Percentiles rank a stretch among this genome's conserved stretches.
Conservation (phyloP, 2,329 filamentous ascomycete genomes). For the Alternaria gaisen region DNA sequence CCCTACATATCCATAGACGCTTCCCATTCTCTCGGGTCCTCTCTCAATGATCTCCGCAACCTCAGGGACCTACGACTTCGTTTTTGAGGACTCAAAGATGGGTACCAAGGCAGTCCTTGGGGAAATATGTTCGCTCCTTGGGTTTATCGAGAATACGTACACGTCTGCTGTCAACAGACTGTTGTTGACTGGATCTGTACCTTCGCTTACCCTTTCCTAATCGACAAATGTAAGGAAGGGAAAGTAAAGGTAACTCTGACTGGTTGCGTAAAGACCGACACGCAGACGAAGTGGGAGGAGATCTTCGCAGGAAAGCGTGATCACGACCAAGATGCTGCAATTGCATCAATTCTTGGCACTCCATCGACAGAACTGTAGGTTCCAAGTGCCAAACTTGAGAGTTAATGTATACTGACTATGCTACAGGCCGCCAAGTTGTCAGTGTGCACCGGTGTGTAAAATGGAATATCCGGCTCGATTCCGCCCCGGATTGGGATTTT, state of each 20-base stretch:
- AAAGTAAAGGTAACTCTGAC: not conserved
- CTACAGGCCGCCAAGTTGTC: no score
- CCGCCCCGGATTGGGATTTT: no score
- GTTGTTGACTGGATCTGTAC: not conserved
- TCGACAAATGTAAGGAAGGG: not conserved
- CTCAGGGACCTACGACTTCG: not conserved
- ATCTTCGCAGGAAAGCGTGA: not conserved
- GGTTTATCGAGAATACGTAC: not conserved
- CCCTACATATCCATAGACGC: not conserved
- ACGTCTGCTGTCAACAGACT: slow-evolving; percentile 2
- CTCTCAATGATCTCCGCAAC: not conserved
- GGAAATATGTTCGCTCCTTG: no score
- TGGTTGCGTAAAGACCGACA: not conserved
- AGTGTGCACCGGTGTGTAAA: no score
- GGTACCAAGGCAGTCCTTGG: not conserved
- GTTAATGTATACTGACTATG: no score
- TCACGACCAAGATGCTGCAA: not conserved
- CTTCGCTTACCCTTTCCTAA: not conserved
- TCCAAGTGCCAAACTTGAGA: no score
- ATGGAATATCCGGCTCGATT: no score
- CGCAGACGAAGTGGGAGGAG: not conserved
- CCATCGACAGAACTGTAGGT: no score
- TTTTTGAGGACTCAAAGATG: not conserved
- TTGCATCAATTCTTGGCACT: not conserved
- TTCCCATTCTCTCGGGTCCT: not conserved